Evolutionary conservation across 2,329 filamentous ascomycete species (phyloP).

Genomic region (Nigrospora oryzae): DNA sequence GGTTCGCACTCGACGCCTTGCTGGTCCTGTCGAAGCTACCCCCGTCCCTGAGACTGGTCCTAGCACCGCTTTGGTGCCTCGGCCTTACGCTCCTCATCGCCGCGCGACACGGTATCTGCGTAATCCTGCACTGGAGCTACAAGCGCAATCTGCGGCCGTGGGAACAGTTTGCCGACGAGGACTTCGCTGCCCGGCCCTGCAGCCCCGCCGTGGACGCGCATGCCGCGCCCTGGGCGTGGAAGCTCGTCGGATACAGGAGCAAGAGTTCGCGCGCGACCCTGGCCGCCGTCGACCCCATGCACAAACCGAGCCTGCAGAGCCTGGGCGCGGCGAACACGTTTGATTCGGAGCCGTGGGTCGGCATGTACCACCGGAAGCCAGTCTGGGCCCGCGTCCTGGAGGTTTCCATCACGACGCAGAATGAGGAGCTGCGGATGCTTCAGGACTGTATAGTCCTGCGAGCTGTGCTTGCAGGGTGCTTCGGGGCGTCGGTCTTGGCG

Average conservation of each 20-base stretch:
- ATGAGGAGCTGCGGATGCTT: constrained; percentile 18
- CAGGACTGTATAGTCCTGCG: constrained; percentile 24
- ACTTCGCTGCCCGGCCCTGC: neutral
- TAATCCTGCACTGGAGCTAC: constrained; percentile 21
- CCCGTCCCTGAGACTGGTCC: constrained; percentile 17
- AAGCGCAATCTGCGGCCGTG: constrained; percentile 27
- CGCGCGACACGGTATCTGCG: constrained; percentile 26
- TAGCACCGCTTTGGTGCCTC: constrained; percentile 24
- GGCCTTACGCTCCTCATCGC: constrained; percentile 24
- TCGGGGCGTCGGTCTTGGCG: constrained; percentile 19
- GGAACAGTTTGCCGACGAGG: constrained; percentile 20
- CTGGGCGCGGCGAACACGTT: constrained; percentile 25
- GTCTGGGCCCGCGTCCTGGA: constrained; percentile 19
- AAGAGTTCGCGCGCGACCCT: constrained; percentile 6
- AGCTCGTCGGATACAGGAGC: neutral
- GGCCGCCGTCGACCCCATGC: constrained; percentile 12
- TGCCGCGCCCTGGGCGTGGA: neutral
- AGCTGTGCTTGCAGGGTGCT: constrained; percentile 21
- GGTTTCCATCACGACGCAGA: constrained; percentile 19
- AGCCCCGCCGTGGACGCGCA: neutral
- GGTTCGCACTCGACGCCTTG: constrained; percentile 19
- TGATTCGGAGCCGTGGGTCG: constrained; percentile 21
- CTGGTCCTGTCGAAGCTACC: constrained; percentile 21
- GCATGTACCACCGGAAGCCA: constrained; percentile 14
- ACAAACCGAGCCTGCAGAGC: constrained; percentile 19